Conservation (phyloP, 139 green algal species). For the Chlamydomonas sp. region DNA sequence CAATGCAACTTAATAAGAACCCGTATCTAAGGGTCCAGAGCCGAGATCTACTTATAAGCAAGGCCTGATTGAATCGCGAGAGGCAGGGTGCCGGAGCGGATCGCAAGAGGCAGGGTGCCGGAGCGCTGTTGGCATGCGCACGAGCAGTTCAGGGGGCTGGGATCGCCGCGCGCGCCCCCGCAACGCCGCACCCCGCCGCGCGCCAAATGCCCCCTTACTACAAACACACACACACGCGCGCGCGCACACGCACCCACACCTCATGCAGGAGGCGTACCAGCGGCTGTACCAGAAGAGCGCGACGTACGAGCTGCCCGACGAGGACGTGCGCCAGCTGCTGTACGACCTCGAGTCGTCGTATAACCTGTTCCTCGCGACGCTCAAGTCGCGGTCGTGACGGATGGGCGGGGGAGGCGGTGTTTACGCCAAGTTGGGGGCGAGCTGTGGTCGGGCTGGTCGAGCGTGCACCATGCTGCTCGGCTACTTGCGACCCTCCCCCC, state of each 20-base stretch:
- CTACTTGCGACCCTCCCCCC: too few species aligned
- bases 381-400: slow-evolving; percentile 10
- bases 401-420: too few species aligned
- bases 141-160: background rate
- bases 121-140: too few species aligned
- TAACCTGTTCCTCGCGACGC: slow-evolving; percentile 54
- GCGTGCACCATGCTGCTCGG: too few species aligned
- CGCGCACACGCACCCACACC: background rate
- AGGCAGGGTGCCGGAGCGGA: too few species aligned
- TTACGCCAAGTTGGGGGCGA: too few species aligned
- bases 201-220: background rate
- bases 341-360: slow-evolving; percentile 85
- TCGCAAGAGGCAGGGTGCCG: too few species aligned
- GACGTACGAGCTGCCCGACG: slow-evolving; percentile 69
- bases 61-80: too few species aligned
- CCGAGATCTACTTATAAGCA: too few species aligned
- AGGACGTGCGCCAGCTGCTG: slow-evolving; percentile 77
- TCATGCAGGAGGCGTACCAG: slow-evolving; percentile 26
- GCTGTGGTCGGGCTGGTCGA: too few species aligned
- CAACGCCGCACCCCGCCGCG: background rate
- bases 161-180: too few species aligned
- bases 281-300: slow-evolving; percentile 76
- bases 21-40: background rate
- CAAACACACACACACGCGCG: background rate
- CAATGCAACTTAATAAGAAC: background rate